phyloP scores from a whole-genome alignment of 2,329 filamentous ascomycete genomes.

The Scopulariopsis brevicaulis region DNA sequence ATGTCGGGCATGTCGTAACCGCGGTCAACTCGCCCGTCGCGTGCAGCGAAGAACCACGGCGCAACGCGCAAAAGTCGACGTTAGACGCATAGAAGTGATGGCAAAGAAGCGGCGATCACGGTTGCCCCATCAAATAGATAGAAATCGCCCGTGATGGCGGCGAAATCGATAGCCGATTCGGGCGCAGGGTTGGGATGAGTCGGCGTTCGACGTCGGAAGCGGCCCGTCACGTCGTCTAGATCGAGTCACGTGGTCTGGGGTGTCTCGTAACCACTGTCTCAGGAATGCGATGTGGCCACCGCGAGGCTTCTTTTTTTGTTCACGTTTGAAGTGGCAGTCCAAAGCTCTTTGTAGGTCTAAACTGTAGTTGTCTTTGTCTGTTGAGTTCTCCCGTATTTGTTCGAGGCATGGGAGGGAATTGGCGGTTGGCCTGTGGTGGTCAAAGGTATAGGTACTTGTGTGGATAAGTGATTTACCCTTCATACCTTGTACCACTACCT shows the following conservation, averaged over 20 bases:
- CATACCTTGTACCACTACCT: not conserved
- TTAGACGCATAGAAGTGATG: slow-evolving; percentile 29
- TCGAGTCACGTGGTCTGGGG: not conserved
- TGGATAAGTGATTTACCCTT: too few species aligned
- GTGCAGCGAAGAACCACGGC: slow-evolving; percentile 32
- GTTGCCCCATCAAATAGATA: slow-evolving; percentile 29
- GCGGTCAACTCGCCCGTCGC: slow-evolving; percentile 26
- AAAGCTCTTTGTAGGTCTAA: not conserved
- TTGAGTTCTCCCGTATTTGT: not conserved
- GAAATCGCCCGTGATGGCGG: slow-evolving; percentile 26
- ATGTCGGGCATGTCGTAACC: slow-evolving; percentile 48
- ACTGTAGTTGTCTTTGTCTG: not conserved
- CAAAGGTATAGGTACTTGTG: not conserved
- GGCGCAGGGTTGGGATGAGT: slow-evolving; percentile 1
- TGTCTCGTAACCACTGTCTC: not conserved
- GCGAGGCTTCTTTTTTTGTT: not conserved
- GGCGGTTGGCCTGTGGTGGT: not conserved
- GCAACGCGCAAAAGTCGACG: slow-evolving; percentile 28
- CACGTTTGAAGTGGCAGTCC: too few species aligned
- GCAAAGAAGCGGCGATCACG: slow-evolving; percentile 27
- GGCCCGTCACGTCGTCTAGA: slow-evolving; percentile 3
- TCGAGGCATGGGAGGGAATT: not conserved
- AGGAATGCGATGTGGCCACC: not conserved
- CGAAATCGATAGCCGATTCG: slow-evolving; percentile 7
- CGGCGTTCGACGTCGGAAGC: not conserved